Evolutionary conservation across 2,329 filamentous ascomycete species (phyloP), one percentile per base, ranked within the genome.

Genomic region (Diaporthe capsici): DNA sequence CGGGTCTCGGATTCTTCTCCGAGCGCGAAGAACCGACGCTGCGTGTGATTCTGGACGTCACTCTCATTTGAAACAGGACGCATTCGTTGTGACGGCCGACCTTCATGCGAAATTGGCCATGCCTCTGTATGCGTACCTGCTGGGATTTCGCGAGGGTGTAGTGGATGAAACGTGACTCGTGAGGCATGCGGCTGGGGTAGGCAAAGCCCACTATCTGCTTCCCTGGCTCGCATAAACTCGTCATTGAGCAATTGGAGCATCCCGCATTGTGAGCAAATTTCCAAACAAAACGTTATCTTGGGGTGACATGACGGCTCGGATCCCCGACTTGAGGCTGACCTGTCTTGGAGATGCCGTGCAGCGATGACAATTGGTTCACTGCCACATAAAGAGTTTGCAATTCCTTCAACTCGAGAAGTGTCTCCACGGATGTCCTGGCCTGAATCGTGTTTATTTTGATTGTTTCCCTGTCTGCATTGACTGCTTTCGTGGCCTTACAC

Each of bases 141-240:
- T 15, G 39, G 65, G 17, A 13, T 34, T 20, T 15, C 10, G 47
- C 9, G 47, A 68, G 65, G 65, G 65, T 68, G 65, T 42, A 28
- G 31, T 53, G 65, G 13, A 47, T 68, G 65, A 68, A 68, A 68
- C 65, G 65, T 53, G 65, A 68, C 47, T 39, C 47, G 47, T 53
- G 65, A 68, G 65, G 47, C 9, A 68, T 68, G 47, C 47, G 47
- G 65, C 65, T 68, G 65, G 44, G 53, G 42, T 39, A 53, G 65
- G 65, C 47, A 53, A 68, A 13, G 65, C 47, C 34, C 37, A 49
- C 20, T 37, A 22, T 7, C 63, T 37, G 22, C 31, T 68, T 37
- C 31, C 63, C 28, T 37, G 47, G 65, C 53, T 37, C 42, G 47
- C 65, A 53, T 68, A 8, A 68, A 68, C 34, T 39, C 9, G 28